phyloP scores from a whole-genome alignment of 2,329 filamentous ascomycete genomes.

The Ceratocystis papillata region DNA sequence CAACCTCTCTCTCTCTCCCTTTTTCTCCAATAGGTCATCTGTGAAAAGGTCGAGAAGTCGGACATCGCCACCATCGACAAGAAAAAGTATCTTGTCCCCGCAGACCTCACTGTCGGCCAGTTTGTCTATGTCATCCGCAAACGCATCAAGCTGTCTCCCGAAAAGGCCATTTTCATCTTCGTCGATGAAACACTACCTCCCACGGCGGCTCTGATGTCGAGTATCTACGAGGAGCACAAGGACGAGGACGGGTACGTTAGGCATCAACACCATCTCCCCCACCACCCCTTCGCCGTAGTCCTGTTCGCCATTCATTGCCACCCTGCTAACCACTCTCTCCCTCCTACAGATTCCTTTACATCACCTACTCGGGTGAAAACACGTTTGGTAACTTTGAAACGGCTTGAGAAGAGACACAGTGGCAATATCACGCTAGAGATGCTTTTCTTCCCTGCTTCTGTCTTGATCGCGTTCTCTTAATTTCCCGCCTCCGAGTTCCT shows the following conservation, averaged over 20 bases:
- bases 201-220: constrained; percentile 95
- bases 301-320: background rate
- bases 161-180: constrained; percentile 99
- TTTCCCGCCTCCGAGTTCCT: no score
- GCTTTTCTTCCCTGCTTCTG: background rate
- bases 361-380: constrained; percentile 99
- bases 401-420: constrained; percentile 28
- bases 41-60: constrained; percentile 98
- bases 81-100: constrained; percentile 98
- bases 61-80: constrained; percentile 99
- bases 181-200: constrained; percentile 96
- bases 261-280: background rate
- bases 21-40: constrained; percentile 63
- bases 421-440: background rate
- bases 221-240: constrained; percentile 99
- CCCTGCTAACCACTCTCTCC: constrained; percentile 14
- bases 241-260: constrained; percentile 54
- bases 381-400: constrained; percentile 62
- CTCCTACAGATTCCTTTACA: constrained; percentile 73
- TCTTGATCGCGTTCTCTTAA: background rate
- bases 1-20: background rate
- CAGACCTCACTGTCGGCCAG: constrained; percentile 95
- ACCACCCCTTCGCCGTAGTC: background rate
- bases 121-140: constrained; percentile 99
- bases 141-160: constrained; percentile 97